Evolutionary conservation across 768 basidiomycete species (phyloP).

Genomic region (Amanita brunnescens): DNA sequence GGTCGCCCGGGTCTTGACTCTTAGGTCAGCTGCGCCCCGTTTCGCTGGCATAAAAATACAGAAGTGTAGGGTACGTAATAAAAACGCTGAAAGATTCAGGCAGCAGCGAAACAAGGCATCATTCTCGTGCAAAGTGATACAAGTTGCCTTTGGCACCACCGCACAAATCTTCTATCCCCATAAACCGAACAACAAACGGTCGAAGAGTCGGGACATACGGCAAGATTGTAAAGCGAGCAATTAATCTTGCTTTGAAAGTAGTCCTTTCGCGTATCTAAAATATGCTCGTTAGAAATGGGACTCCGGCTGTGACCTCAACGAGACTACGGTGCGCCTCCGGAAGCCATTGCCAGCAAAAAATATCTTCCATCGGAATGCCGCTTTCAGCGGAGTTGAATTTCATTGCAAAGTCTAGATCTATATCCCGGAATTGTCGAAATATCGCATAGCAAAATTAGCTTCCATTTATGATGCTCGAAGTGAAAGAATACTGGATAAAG

Average conservation of each 20-base stretch:
- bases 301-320: not conserved
- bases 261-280: no score
- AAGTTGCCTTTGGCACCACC: no score
- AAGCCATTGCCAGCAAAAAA: not conserved
- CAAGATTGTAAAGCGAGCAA: no score
- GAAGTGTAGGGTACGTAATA: not conserved
- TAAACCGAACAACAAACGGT: no score
- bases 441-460: not conserved
- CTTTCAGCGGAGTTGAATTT: not conserved
- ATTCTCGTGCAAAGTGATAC: no score
- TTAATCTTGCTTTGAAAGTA: no score
- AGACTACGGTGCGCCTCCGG: not conserved
- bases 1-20: no score
- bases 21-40: not conserved
- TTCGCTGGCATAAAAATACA: no score
- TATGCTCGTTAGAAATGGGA: not conserved
- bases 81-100: not conserved
- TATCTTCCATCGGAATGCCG: not conserved
- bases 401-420: not conserved
- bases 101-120: not conserved
- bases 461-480: not conserved
- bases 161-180: no score
- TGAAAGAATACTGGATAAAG: not conserved
- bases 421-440: not conserved
- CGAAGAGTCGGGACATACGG: no score